Percentiles rank a stretch among this genome's conserved stretches.
These are phyloP conservation scores for Claviceps quebecensis DNA, from an alignment of 2,329 filamentous ascomycete species.

Conservation along the genomic window DNA sequence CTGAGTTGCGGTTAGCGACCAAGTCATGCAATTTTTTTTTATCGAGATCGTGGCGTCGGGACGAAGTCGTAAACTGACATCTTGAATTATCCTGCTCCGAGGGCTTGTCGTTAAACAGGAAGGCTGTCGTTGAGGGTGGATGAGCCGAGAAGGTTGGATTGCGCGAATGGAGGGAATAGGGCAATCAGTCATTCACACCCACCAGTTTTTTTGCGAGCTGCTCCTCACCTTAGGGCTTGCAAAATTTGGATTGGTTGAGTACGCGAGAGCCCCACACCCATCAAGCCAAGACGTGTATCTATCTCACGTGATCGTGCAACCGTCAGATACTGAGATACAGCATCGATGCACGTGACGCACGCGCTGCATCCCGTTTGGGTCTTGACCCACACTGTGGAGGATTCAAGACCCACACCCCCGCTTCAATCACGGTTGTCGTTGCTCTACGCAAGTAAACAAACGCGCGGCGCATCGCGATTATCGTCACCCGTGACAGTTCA, in stretches of 20 bases:
- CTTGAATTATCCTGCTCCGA: slow-evolving; percentile 29
- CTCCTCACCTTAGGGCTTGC: slow-evolving; percentile 25
- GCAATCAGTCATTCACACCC: slow-evolving; percentile 21
- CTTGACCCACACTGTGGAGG: not conserved
- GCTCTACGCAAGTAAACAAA: slow-evolving; percentile 24
- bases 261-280: slow-evolving; percentile 12
- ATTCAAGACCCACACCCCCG: not conserved
- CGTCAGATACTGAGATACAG: too few relatives aligned
- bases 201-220: slow-evolving; percentile 19
- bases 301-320: not conserved
- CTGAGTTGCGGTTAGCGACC: slow-evolving; percentile 40
- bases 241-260: slow-evolving; percentile 23
- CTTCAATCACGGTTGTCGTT: slow-evolving; percentile 7
- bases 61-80: slow-evolving; percentile 21
- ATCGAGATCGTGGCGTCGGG: slow-evolving; percentile 2
- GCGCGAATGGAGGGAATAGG: slow-evolving; percentile 23
- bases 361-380: not conserved
- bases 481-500: not conserved
- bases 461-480: slow-evolving; percentile 17
- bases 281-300: not conserved
- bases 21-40: slow-evolving; percentile 3
- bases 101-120: slow-evolving; percentile 23
- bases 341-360: not conserved
- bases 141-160: slow-evolving; percentile 22
- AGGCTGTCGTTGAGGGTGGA: slow-evolving; percentile 25